Conservation (phyloP, 129 eudicot genomes). For the Solidago caesia region DNA sequence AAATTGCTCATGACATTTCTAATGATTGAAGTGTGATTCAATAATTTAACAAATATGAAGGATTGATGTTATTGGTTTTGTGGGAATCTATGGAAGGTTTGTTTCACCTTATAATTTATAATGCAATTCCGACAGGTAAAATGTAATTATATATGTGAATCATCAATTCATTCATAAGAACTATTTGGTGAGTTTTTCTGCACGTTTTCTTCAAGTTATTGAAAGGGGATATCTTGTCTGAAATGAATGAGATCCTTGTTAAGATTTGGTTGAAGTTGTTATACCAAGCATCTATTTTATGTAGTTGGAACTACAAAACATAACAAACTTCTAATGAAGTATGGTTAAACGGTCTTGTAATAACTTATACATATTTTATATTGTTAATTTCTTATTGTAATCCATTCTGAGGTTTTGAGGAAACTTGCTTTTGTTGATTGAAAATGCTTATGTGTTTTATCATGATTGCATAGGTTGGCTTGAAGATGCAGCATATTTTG, state of each 20-base stretch:
- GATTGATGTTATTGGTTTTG: background rate
- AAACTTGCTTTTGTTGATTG: conserved; percentile 3
- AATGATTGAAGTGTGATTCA: background rate
- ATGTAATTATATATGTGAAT: too few species aligned
- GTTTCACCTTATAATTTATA: conserved; percentile 19
- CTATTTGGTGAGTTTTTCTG: background rate
- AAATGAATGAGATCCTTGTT: conserved; percentile 15
- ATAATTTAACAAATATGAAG: too few species aligned
- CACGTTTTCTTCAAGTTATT: background rate
- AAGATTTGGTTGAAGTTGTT: conserved; percentile 12
- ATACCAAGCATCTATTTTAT: conserved; percentile 9
- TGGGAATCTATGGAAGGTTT: background rate
- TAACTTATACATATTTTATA: background rate
- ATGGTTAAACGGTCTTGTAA: background rate
- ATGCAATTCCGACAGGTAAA: background rate
- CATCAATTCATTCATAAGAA: conserved; percentile 21
- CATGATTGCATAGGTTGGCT: conserved; percentile 75
- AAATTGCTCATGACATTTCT: background rate
- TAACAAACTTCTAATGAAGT: background rate
- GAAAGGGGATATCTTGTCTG: background rate
- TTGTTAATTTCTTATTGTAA: conserved; percentile 1
- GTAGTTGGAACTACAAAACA: background rate
- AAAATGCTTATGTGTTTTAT: conserved; percentile 18
- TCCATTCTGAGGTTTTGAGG: background rate
- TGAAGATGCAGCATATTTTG: conserved; percentile 94